Base-by-base conservation (phyloP, 768 basidiomycete genomes). In the Gymnopilus dilepis region DNA sequence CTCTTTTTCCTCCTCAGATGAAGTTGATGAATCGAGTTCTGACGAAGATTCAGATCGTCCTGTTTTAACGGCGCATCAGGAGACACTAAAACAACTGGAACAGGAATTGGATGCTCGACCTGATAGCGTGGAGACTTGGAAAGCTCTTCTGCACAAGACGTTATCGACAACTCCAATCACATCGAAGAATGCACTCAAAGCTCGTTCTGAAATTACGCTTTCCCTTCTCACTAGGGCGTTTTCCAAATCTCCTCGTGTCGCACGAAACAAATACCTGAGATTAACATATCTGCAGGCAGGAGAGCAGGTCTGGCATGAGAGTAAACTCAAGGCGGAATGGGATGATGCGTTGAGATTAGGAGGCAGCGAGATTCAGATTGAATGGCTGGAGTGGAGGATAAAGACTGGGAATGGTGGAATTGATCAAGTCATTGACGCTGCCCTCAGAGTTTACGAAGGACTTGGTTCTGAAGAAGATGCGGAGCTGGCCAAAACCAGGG, bases 351-450 rank as follows among this genome's bases (percentile, higher is more conserved):
- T 92, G 63, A 77, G 74, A 38, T 66, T 83, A 4, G 81, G 84
- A 28, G 83, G 80, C 34, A 72, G 81, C 26, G 84, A 86, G 37
- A 78, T 94, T 24, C 90, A 87, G 84, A 82, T 93, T 76, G 88
- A 88, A 65, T 94, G 92, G 91, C 68, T 94, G 2, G 89, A 90
- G 64, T 93, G 90, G 90, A 80, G 82, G 59, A 84, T 91, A 33
- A 77, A 86, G 41, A 80, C 66, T 37, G 76, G 76, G 15, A 74
- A 63, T 40, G 73, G 75, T 40, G 84, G 86, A 2, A 70, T 91
- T 28, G 80, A 86, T 38, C 82, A 79, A 6, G 67, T 90, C 4
- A 72, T 87, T 3, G 76, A 80, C 26, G 86, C 86, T 65, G 85
- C 83, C 4, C 67, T 72, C 41, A 78, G 86, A 30, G 77, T 82